A percentile compares a stretch with the other conserved stretches of the same genome.
These are phyloP conservation scores for Polychytrium aggregatum DNA, from an alignment of 192 early-diverging fungal species.

Conservation along the genomic window DNA sequence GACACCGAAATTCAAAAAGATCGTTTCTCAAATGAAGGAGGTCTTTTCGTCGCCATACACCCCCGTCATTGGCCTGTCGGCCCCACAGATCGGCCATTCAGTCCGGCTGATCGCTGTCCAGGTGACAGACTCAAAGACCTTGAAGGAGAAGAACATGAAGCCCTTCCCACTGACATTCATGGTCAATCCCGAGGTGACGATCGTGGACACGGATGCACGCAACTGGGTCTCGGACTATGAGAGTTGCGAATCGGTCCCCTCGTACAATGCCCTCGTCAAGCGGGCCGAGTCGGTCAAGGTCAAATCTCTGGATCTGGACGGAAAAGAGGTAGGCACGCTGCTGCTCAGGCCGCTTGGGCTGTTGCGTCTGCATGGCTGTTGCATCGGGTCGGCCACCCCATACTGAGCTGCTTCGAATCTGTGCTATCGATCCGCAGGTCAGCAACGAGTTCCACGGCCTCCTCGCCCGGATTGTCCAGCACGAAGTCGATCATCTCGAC, in stretches of 20 bases:
- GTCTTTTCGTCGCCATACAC: conserved; percentile 3
- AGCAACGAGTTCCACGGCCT: conserved; percentile 7
- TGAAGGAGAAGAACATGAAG: conserved; percentile 12
- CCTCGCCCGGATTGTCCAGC: conserved; percentile 33
- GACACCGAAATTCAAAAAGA: neutral
- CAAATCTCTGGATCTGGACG: conserved; percentile 21
- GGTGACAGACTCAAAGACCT: conserved; percentile 9
- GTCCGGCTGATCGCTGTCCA: conserved; percentile 32
- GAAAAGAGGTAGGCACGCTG: conserved; percentile 9
- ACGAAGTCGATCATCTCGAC: conserved; percentile 41
- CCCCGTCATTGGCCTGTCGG: conserved; percentile 28
- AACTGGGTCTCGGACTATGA: conserved; percentile 28
- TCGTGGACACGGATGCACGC: conserved; percentile 2
- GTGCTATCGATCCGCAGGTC: no score
- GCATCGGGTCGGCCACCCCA: no score
- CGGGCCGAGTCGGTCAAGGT: conserved; percentile 18
- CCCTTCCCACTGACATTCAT: conserved; percentile 27
- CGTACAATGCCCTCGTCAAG: conserved; percentile 30
- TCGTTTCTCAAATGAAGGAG: conserved; percentile 1
- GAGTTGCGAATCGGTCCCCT: conserved; percentile 32
- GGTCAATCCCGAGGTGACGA: conserved; percentile 29
- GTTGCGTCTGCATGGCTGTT: no score
- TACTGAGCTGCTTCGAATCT: no score
- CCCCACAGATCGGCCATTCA: conserved; percentile 34
- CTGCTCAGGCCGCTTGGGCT: no score